These are phyloP conservation scores for Takakia lepidozioides DNA, from an alignment of 225 moss, liverwort and hornwort genomes.

Conservation along the genomic window DNA sequence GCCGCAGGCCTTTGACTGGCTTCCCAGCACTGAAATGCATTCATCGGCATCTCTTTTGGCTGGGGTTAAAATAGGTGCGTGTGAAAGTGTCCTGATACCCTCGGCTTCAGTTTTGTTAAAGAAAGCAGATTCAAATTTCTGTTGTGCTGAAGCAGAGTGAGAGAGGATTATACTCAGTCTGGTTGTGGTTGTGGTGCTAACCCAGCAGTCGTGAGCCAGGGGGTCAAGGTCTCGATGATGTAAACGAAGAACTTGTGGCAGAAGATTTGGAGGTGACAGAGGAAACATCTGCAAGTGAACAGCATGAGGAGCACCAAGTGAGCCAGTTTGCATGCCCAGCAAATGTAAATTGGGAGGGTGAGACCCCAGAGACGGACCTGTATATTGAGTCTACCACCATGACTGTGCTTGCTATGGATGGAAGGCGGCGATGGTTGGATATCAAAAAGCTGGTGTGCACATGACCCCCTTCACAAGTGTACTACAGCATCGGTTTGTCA, in stretches of 20 bases:
- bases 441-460: constrained; percentile 65
- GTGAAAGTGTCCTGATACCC: constrained; percentile 26
- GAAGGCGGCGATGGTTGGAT: constrained; percentile 91
- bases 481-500: too few relatives aligned
- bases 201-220: constrained; percentile 17
- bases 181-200: constrained; percentile 10
- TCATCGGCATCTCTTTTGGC: constrained; percentile 18
- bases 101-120: background rate
- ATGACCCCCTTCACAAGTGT: too few relatives aligned
- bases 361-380: constrained; percentile 77
- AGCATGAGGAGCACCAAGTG: constrained; percentile 25
- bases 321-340: constrained; percentile 67
- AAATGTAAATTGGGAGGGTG: constrained; percentile 69
- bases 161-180: background rate
- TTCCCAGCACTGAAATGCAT: constrained; percentile 59
- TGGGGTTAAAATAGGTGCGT: constrained; percentile 9
- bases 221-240: constrained; percentile 21
- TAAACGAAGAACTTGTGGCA: constrained; percentile 18
- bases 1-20: constrained; percentile 88
- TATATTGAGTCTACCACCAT: constrained; percentile 67
- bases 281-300: constrained; percentile 27
- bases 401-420: constrained; percentile 99
- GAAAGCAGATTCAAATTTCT: background rate
- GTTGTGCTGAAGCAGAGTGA: too few relatives aligned
- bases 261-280: constrained; percentile 16